These are phyloP conservation scores for Emiliania huxleyi DNA, from an alignment of 78 protist genomes.

Conservation along the genomic window DNA sequence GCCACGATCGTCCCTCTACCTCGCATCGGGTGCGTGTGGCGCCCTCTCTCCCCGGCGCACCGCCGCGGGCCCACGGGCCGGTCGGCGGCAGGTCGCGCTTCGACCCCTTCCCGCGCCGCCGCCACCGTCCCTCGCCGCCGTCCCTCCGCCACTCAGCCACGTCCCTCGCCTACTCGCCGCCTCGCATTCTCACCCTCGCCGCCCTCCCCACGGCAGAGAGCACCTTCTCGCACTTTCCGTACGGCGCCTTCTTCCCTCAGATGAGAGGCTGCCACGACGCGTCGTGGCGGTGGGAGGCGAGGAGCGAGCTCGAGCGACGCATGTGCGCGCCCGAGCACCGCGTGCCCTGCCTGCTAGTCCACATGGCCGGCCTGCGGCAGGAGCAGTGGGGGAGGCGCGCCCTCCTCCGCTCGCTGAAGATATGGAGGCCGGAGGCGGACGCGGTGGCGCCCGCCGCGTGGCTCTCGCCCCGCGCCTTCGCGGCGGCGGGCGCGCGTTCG, in stretches of 20 bases:
- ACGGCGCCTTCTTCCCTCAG: slow-evolving; percentile 5
- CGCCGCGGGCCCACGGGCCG: no score
- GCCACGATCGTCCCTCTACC: no score
- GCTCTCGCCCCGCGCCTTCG: not conserved
- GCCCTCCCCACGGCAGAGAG: no score
- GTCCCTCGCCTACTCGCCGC: no score
- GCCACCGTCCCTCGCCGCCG: no score
- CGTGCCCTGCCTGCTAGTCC: not conserved
- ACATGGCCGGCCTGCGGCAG: not conserved
- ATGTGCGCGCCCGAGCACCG: not conserved
- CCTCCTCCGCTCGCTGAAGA: not conserved
- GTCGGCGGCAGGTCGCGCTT: no score
- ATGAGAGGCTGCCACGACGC: not conserved
- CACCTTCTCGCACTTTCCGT: slow-evolving; percentile 21
- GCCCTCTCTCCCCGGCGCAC: no score
- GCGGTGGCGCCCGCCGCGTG: not conserved
- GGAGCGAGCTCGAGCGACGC: not conserved
- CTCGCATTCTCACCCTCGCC: no score
- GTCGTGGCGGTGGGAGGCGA: not conserved
- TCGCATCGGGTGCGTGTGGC: no score
- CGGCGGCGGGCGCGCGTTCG: not conserved
- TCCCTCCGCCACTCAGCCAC: no score
- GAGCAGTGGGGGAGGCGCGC: not conserved
- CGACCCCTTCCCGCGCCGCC: no score
- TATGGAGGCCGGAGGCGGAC: not conserved